Conservation (phyloP, 805 yeast species). For the Gaillardinia entomophila region DNA sequence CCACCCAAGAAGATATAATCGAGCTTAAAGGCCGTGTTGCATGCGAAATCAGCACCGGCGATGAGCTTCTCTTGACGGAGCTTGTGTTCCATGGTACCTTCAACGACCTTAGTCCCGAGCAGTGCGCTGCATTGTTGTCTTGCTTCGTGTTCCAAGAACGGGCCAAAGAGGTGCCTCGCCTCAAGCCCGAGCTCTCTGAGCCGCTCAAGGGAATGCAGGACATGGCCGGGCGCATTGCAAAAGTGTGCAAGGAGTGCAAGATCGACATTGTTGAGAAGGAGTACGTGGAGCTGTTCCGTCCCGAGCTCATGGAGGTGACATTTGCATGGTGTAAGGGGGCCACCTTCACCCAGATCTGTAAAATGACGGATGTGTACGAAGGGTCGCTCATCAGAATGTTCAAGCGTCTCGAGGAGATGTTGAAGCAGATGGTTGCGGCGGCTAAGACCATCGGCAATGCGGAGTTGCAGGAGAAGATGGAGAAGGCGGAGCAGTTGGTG, state of each 20-base stretch:
- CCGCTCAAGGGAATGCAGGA: conserved; percentile 85
- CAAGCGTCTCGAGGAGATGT: conserved; percentile 87
- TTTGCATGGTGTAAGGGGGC: conserved; percentile 97
- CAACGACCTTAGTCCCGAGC: conserved; percentile 81
- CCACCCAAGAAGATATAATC: conserved; percentile 80
- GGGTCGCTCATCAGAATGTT: conserved; percentile 94
- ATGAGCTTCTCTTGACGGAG: conserved; percentile 81
- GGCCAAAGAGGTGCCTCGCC: conserved; percentile 79
- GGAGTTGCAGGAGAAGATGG: conserved; percentile 84
- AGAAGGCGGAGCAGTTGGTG: conserved; percentile 72
- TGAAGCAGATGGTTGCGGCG: conserved; percentile 84
- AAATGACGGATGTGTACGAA: conserved; percentile 98
- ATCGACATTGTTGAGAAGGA: conserved; percentile 87
- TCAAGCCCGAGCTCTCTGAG: conserved; percentile 87
- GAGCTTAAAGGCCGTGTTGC: conserved; percentile 97
- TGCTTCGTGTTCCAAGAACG: conserved; percentile 97
- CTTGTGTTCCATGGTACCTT: conserved; percentile 93
- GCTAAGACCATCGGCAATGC: conserved; percentile 92
- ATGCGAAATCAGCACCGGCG: conserved; percentile 91
- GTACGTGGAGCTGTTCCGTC: conserved; percentile 85
- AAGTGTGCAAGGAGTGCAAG: conserved; percentile 83
- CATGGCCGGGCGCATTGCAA: conserved; percentile 88
- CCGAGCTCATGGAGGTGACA: conserved; percentile 95
- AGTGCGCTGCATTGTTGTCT: conserved; percentile 85
- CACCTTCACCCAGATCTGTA: conserved; percentile 91